Evolutionary conservation across 805 yeast genomes (phyloP).

Genomic region (Wickerhamomyces hampshirensis): DNA sequence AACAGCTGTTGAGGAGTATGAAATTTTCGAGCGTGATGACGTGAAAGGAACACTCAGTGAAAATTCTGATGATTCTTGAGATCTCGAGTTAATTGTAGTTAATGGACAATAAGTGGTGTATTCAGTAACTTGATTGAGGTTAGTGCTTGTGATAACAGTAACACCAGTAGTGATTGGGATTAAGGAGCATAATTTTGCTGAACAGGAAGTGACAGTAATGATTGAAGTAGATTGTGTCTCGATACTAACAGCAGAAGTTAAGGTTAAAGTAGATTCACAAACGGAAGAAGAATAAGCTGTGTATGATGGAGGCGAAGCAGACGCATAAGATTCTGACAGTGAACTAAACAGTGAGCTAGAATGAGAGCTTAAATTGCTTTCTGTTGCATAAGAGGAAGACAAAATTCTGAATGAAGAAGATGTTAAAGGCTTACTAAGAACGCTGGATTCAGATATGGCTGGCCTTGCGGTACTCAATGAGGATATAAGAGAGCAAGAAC

Average conservation of each 20-base stretch:
- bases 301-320: too few species aligned
- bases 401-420: too few species aligned
- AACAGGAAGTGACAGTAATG: slow-evolving; percentile 1
- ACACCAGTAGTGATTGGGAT: slow-evolving; percentile 1
- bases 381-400: neutral
- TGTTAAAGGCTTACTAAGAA: too few species aligned
- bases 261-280: neutral
- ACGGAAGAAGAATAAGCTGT: too few species aligned
- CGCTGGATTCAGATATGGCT: too few species aligned
- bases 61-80: neutral
- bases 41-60: too few species aligned
- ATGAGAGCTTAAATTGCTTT: neutral
- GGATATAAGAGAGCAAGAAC: neutral
- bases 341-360: neutral
- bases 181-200: neutral
- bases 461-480: too few species aligned
- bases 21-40: too few species aligned
- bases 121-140: slow-evolving; percentile 27
- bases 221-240: neutral
- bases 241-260: neutral
- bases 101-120: slow-evolving; percentile 24
- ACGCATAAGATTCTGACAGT: too few species aligned
- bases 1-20: neutral
- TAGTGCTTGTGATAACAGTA: slow-evolving; percentile 2
- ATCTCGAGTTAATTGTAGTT: neutral